Evolutionary conservation across 1,284 basidiomycete genomes (phyloP).

Genomic region (Fomitopsis pinicola): DNA sequence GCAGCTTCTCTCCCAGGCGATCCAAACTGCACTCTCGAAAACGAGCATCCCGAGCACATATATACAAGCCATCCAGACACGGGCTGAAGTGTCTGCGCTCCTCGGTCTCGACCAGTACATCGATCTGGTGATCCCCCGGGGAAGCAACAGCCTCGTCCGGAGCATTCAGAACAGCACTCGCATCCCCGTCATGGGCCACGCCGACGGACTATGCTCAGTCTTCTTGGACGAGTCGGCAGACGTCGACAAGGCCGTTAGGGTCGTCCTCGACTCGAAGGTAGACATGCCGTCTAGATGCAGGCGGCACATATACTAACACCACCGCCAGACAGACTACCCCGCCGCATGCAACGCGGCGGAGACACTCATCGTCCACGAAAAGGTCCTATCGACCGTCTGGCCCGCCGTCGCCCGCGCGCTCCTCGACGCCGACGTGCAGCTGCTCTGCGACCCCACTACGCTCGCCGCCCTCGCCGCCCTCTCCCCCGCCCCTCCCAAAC

Average conservation of each 20-base stretch:
- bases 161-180: constrained; percentile 88
- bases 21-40: constrained; percentile 72
- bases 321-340: constrained; percentile 80
- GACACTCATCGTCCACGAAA: constrained; percentile 83
- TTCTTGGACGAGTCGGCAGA: constrained; percentile 87
- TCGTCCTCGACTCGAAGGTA: constrained; percentile 92
- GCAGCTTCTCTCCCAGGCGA: constrained; percentile 70
- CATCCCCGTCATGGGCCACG: constrained; percentile 99
- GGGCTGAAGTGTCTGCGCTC: constrained; percentile 87
- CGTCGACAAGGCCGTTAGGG: constrained; percentile 71
- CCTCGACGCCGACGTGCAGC: constrained; percentile 63
- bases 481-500: constrained; percentile 30
- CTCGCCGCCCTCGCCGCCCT: constrained; percentile 44
- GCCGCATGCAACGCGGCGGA: constrained; percentile 96
- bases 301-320: neutral
- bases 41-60: constrained; percentile 77
- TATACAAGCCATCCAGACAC: constrained; percentile 90
- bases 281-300: neutral
- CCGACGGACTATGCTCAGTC: constrained; percentile 90
- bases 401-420: constrained; percentile 74
- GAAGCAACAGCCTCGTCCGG: constrained; percentile 87
- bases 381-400: constrained; percentile 73
- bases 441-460: constrained; percentile 75
- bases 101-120: constrained; percentile 89
- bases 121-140: constrained; percentile 95